Evolutionary conservation across 208 protist genomes (phyloP).

Genomic region (Leishmania braziliensis): DNA sequence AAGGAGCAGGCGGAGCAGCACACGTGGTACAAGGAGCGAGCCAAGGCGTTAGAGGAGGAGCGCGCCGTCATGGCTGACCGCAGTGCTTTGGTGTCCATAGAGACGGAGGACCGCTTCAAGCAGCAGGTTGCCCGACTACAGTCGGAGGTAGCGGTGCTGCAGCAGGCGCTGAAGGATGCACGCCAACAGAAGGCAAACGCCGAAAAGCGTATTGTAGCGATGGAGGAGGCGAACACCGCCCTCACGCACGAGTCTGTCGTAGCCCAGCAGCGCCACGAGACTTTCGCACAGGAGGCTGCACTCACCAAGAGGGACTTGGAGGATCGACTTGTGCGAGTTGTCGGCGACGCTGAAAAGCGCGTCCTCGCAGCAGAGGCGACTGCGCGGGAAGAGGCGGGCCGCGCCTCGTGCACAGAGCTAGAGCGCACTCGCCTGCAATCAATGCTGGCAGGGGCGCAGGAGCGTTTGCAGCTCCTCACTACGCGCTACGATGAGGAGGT

Average conservation of each 20-base stretch:
- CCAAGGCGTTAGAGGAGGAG: slow-evolving; percentile 51
- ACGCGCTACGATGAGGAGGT: slow-evolving; percentile 51
- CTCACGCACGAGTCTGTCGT: slow-evolving; percentile 44
- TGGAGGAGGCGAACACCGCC: slow-evolving; percentile 34
- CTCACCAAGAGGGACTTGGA: slow-evolving; percentile 34
- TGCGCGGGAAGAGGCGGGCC: slow-evolving; percentile 52
- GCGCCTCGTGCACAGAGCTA: slow-evolving; percentile 46
- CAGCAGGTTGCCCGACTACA: slow-evolving; percentile 57
- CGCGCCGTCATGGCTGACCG: slow-evolving; percentile 39
- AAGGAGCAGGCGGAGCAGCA: slow-evolving; percentile 64
- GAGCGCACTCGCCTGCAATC: slow-evolving; percentile 68
- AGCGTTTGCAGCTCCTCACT: slow-evolving; percentile 52
- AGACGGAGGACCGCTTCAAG: slow-evolving; percentile 46
- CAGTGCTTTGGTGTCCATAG: slow-evolving; percentile 25
- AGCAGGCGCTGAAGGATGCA: slow-evolving; percentile 31
- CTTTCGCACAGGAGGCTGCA: slow-evolving; percentile 32
- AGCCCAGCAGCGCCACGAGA: slow-evolving; percentile 37
- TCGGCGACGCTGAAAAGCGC: slow-evolving; percentile 39
- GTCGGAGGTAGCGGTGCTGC: slow-evolving; percentile 35
- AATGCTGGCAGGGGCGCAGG: slow-evolving; percentile 56
- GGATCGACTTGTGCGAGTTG: slow-evolving; percentile 37
- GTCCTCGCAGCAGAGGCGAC: slow-evolving; percentile 55
- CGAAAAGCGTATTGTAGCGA: slow-evolving; percentile 20
- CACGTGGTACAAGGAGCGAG: slow-evolving; percentile 56
- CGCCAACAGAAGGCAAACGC: slow-evolving; percentile 33